Percentiles rank a stretch among this genome's conserved stretches.
Evolutionary conservation across 768 basidiomycete species (phyloP).

Genomic region (Strobilomyces dryophilus): DNA sequence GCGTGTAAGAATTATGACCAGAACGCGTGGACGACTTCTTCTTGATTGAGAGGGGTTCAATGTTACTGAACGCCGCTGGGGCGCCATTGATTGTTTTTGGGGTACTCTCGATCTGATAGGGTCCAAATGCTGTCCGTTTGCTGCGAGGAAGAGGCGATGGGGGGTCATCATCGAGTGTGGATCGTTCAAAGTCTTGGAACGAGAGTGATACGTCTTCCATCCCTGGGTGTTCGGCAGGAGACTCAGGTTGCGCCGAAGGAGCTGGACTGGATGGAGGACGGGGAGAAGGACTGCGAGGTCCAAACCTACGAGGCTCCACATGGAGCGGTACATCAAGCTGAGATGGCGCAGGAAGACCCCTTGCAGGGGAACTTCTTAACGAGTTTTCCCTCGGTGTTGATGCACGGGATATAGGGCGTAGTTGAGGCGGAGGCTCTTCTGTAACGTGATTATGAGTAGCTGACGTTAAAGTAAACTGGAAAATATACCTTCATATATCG

Average conservation of each 20-base stretch:
- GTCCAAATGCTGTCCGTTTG: conserved; percentile 63
- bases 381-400: conserved; percentile 39
- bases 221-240: conserved; percentile 46
- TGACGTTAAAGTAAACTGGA: conserved; percentile 3
- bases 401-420: conserved; percentile 53
- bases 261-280: conserved; percentile 48
- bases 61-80: conserved; percentile 37
- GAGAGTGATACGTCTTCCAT: conserved; percentile 36
- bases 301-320: conserved; percentile 60
- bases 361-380: conserved; percentile 39
- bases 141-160: conserved; percentile 63
- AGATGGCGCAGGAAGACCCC: conserved; percentile 25
- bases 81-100: conserved; percentile 40
- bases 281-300: conserved; percentile 75
- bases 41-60: conserved; percentile 82
- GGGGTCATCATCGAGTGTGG: conserved; percentile 28
- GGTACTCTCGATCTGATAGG: conserved; percentile 49
- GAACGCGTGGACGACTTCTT: conserved; percentile 70
- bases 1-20: conserved; percentile 36
- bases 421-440: conserved; percentile 59
- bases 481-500: conserved; percentile 72
- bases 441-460: not conserved
- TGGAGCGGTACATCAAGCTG: conserved; percentile 46
- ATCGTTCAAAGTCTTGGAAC: conserved; percentile 24
- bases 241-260: conserved; percentile 19